A percentile compares a stretch with the other conserved stretches of the same genome.
Evolutionary conservation across 352 stramenopile species (phyloP).

Genomic region (Phytophthora pistaciae): DNA sequence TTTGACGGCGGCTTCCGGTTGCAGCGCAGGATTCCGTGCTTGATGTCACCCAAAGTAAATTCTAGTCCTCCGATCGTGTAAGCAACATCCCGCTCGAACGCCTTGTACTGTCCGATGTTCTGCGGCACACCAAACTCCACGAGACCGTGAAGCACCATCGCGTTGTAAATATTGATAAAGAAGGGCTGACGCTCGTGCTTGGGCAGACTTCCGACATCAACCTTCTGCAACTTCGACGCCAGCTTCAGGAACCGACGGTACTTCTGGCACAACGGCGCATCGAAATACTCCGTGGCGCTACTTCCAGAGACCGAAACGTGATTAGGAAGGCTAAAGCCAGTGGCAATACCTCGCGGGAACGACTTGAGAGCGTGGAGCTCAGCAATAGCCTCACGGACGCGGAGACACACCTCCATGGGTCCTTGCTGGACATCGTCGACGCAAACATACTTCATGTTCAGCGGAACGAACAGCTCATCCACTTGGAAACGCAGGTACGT

Average conservation of each 20-base stretch:
- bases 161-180: slow-evolving; percentile 93
- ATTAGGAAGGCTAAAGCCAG: slow-evolving; percentile 63
- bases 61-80: slow-evolving; percentile 83
- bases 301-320: slow-evolving; percentile 30
- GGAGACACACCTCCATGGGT: slow-evolving; percentile 79
- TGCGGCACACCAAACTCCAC: slow-evolving; percentile 89
- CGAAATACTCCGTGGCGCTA: slow-evolving; percentile 52
- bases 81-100: slow-evolving; percentile 84
- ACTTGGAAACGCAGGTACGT: slow-evolving; percentile 89
- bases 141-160: slow-evolving; percentile 87
- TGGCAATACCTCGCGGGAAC: slow-evolving; percentile 79
- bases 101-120: slow-evolving; percentile 84
- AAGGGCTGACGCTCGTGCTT: slow-evolving; percentile 90
- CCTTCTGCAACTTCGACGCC: slow-evolving; percentile 64
- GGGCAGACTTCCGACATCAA: slow-evolving; percentile 76
- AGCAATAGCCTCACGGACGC: slow-evolving; percentile 68
- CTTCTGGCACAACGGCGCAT: slow-evolving; percentile 59
- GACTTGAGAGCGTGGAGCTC: slow-evolving; percentile 72
- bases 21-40: slow-evolving; percentile 88
- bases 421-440: slow-evolving; percentile 49
- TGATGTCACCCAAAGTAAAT: slow-evolving; percentile 88
- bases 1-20: slow-evolving; percentile 90
- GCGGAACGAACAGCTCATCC: slow-evolving; percentile 79
- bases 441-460: slow-evolving; percentile 86
- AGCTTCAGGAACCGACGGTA: slow-evolving; percentile 86